Evolutionary conservation across 2,329 filamentous ascomycete genomes (phyloP), one percentile per base, ranked within the genome.

Genomic region (Mariannaea sp.): DNA sequence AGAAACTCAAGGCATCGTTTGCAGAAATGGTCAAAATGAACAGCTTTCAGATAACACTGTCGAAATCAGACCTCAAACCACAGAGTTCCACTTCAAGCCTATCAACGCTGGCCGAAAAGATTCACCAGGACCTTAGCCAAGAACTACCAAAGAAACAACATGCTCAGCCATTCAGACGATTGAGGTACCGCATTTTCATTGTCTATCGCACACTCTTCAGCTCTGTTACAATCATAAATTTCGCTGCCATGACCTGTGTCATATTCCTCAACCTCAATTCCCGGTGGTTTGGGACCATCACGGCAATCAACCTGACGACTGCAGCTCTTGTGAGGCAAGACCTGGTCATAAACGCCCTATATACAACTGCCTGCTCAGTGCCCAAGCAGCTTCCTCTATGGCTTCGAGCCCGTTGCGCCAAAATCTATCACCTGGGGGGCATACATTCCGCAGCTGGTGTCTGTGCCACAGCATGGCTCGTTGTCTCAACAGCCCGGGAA

Each of bases 151-250:
- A 65, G 7, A 80, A 80, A 66, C 70, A 68, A 14, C 69, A 70
- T 20, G 59, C 65, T 2, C 73, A 74, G 32, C 71, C 70, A 5
- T 67, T 71, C 52, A 70, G 75, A 43, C 74, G 71, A 46, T 58
- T 79, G 24, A 69, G 74, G 24, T 70, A 75, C 62, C 73, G 74
- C 24, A 66, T 82, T 51, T 73, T 83, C 61, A 80, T 79, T 47
- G 72, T 79, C 20, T 85, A 85, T 60, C 77, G 82, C 17, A 76
- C 78, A 4, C 76, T 85, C 7, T 84, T 85, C 68, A 77, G 78
- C 35, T 44, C 83, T 8, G 71, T 82, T 24, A 76, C 80, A 55
- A 58, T 83, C 30, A 65, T 72, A 57, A 85, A 85, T 59, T 60
- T 78, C 36, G 73, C 72, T 22, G 80, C 79, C 24, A 71, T 81